phyloP scores from a whole-genome alignment of 306 rosid genomes.

The Quercus dentata region DNA sequence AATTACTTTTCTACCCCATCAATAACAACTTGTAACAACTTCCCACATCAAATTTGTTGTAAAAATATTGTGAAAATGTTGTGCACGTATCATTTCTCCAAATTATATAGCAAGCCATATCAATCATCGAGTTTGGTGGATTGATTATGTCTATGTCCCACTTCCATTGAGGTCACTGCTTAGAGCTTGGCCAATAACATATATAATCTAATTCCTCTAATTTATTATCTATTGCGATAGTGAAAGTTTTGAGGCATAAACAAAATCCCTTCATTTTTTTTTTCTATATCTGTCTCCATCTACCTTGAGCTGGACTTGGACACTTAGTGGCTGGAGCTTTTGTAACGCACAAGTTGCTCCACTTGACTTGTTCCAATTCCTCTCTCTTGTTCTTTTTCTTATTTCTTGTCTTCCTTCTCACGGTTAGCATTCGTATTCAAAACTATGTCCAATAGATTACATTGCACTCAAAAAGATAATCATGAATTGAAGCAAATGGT shows the following conservation, averaged over 20 bases:
- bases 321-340: conserved; percentile 1
- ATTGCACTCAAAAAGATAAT: neutral
- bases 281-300: conserved; percentile 28
- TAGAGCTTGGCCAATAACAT: conserved; percentile 22
- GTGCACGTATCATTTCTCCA: too few species aligned
- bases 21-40: too few species aligned
- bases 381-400: neutral
- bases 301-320: conserved; percentile 16
- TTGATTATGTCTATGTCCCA: conserved; percentile 1
- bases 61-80: too few species aligned
- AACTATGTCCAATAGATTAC: neutral
- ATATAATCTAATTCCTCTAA: neutral
- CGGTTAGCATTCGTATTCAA: neutral
- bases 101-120: neutral
- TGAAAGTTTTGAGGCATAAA: conserved; percentile 18
- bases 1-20: too few species aligned
- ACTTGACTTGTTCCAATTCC: neutral
- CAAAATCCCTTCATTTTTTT: conserved; percentile 11
- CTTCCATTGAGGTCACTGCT: conserved; percentile 42
- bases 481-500: too few species aligned
- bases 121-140: conserved; percentile 17
- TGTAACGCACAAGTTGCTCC: conserved; percentile 12
- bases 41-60: too few species aligned
- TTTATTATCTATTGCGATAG: conserved; percentile 18
- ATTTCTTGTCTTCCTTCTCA: neutral